Conservation (phyloP, 148 eudicot genomes). For the Oxyria digyna region DNA sequence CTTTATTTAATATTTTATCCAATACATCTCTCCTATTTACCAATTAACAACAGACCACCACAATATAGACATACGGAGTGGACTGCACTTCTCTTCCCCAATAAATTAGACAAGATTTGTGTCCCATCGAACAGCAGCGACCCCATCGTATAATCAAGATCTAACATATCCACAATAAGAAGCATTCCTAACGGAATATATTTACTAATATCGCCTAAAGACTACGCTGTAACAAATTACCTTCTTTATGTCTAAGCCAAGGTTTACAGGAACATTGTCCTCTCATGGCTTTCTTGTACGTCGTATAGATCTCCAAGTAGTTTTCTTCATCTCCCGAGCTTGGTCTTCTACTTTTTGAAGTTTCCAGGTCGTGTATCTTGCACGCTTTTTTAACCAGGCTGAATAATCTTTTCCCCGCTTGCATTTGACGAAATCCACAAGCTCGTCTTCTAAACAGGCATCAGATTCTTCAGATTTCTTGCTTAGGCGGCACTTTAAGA, state of each 20-base stretch:
- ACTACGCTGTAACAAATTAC: no score
- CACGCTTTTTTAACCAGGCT: slow-evolving; percentile 31
- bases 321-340: slow-evolving; percentile 38
- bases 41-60: no score
- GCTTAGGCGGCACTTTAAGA: slow-evolving; percentile 22
- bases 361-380: slow-evolving; percentile 26
- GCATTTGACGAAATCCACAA: slow-evolving; percentile 60
- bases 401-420: slow-evolving; percentile 49
- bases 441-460: slow-evolving; percentile 29
- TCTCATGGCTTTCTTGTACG: neutral
- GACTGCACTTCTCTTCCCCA: no score
- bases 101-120: no score
- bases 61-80: no score
- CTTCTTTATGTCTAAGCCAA: neutral
- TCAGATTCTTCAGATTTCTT: slow-evolving; percentile 2
- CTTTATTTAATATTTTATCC: no score
- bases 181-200: no score
- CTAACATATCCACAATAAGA: no score
- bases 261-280: neutral
- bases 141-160: no score
- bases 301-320: slow-evolving; percentile 17
- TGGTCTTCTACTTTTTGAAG: slow-evolving; percentile 20
- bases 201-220: no score
- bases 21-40: no score
- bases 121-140: no score